These are phyloP conservation scores for Malus sieversii DNA, from an alignment of 306 rosid genomes.

Conservation along the genomic window DNA sequence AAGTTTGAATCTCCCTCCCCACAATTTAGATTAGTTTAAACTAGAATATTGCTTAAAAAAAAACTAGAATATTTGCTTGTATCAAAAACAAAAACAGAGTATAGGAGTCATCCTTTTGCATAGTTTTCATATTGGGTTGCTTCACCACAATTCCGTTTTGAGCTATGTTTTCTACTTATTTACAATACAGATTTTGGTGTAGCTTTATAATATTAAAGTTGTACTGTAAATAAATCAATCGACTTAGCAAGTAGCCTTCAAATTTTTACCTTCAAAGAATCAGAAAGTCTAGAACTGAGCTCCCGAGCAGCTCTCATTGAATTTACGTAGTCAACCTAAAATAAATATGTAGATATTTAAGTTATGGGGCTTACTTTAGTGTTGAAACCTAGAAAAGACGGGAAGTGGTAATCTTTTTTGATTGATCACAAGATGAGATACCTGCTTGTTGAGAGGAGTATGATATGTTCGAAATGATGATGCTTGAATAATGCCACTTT, in stretches of 20 bases:
- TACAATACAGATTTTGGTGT: neutral
- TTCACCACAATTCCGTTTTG: neutral
- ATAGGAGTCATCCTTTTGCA: neutral
- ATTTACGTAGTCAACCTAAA: conserved; percentile 74
- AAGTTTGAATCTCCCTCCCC: too few relatives aligned
- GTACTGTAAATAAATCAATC: neutral
- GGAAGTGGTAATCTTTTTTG: conserved; percentile 5
- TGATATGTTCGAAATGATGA: conserved; percentile 95
- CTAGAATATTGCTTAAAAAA: too few relatives aligned
- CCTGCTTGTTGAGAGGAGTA: conserved; percentile 97
- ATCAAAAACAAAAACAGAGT: too few relatives aligned
- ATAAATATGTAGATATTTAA: neutral
- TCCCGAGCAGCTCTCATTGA: conserved; percentile 96
- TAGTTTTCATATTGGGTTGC: neutral
- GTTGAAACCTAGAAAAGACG: neutral
- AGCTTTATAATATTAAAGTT: neutral
- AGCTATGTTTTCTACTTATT: neutral
- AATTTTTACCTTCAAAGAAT: conserved; percentile 70
- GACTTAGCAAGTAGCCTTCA: neutral
- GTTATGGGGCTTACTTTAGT: conserved; percentile 12
- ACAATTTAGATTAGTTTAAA: too few relatives aligned
- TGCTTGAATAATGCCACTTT: conserved; percentile 70
- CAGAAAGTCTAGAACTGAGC: conserved; percentile 78
- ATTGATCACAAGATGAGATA: neutral
- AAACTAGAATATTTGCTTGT: too few relatives aligned